Evolutionary conservation across 2,329 filamentous ascomycete genomes (phyloP), one percentile per base, ranked within the genome.

Genomic region (Blastomyces emzantsi): DNA sequence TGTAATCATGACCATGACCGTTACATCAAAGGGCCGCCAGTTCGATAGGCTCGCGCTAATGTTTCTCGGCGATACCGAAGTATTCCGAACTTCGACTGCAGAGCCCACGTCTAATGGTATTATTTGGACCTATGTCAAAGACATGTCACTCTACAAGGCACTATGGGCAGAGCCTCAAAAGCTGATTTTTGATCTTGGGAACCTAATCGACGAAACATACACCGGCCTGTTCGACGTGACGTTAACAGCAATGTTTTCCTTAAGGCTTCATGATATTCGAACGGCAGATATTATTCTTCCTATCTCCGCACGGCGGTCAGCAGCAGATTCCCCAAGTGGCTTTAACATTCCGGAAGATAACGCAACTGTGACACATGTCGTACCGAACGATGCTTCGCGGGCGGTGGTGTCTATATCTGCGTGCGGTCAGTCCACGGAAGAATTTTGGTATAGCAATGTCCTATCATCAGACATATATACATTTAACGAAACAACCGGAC

Each of bases 401-500:
- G 90, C 90, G 22, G 83, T 92, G 9, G 84, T 93, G 63, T 86
- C 88, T 0, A 81, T 94, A n/a, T 85, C 88, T 9, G 89, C 90
- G 19, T 90, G 87, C 67, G 90, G 89, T 0, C 90, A 94, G 73
- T 82, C 82, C 0, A 77, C 81, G 19, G 90, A 94, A 76, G 90
- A 95, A 73, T 93, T 93, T 70, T 95, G 90, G 90, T 94, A 89
- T 86, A 84, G 82, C 64, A 93, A 93, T 70, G 86, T 91, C 1
- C 82, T 88, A 1, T 81, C 87, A 54, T 83, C 83, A 11, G 82
- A 87, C 66, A 79, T 79, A 3, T 67, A 81, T 45, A 81, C 82
- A 3, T 93, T 92, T 71, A 78, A 81, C 4, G 73, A 75, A 7
- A 81, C 79, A 1, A 81, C 82, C 3, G 85, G 84, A 15, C 75